Evolutionary conservation across 768 basidiomycete species (phyloP).

Genomic region (Gloeostereum incarnatum): DNA sequence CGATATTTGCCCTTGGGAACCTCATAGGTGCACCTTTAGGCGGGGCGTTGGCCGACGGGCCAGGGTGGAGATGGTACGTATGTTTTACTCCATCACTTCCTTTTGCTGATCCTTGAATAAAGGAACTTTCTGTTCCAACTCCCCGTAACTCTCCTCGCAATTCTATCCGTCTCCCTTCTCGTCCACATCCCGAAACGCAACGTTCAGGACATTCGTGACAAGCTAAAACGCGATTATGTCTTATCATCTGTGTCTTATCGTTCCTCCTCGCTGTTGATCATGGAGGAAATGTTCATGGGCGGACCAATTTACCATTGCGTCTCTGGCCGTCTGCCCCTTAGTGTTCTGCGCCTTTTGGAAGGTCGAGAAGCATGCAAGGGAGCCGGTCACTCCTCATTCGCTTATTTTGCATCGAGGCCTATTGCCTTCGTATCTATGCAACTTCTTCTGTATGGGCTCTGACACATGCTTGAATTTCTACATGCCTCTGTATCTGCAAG

Average conservation of each 20-base stretch:
- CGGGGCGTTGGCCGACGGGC: conserved; percentile 25
- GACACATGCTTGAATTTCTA: conserved; percentile 15
- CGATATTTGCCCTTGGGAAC: conserved; percentile 1
- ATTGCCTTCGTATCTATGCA: conserved; percentile 19
- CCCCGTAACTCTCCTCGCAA: conserved; percentile 22
- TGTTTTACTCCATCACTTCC: background rate
- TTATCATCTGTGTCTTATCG: conserved; percentile 20
- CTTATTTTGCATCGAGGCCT: conserved; percentile 19
- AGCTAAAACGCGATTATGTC: conserved; percentile 29
- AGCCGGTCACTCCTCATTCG: conserved; percentile 22
- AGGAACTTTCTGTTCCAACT: conserved; percentile 27
- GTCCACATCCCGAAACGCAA: conserved; percentile 19
- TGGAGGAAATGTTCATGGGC: conserved; percentile 11
- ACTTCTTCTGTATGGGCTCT: conserved; percentile 19
- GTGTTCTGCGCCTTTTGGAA: conserved; percentile 12
- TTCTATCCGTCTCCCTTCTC: conserved; percentile 19
- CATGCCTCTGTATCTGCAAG: conserved; percentile 23
- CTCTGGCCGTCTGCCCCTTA: conserved; percentile 3
- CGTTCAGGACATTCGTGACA: conserved; percentile 12
- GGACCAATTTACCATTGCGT: conserved; percentile 1
- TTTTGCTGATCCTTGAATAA: background rate
- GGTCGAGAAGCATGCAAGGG: conserved; percentile 18
- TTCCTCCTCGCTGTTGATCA: conserved; percentile 26
- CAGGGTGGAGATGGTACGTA: conserved; percentile 29
- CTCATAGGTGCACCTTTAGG: conserved; percentile 27